phyloP scores from a whole-genome alignment of 2,329 filamentous ascomycete species.

The Xylariaceae sp. region DNA sequence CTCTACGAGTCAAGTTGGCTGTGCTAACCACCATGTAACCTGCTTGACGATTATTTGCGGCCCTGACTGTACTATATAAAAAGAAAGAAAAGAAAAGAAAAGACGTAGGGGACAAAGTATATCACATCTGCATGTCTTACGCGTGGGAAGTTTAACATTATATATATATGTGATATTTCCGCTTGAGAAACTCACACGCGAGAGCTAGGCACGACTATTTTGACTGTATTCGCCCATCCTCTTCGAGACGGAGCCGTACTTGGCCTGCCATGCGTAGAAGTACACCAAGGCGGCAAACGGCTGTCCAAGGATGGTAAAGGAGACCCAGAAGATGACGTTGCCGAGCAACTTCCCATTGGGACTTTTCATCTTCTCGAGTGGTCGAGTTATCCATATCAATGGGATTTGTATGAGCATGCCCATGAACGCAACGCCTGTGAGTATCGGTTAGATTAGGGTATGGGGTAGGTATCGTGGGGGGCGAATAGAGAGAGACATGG shows the following conservation, averaged over 20 bases:
- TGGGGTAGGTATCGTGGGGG: background rate
- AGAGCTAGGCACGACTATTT: too few relatives aligned
- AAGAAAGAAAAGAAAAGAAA: background rate
- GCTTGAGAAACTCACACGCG: too few relatives aligned
- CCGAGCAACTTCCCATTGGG: slow-evolving; percentile 73
- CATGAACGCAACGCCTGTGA: slow-evolving; percentile 74
- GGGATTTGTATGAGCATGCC: slow-evolving; percentile 94
- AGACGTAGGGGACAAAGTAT: background rate
- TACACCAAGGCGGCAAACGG: slow-evolving; percentile 88
- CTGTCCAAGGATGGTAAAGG: slow-evolving; percentile 92
- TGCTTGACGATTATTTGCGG: background rate
- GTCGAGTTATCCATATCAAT: slow-evolving; percentile 73
- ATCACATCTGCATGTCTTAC: background rate
- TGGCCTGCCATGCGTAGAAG: slow-evolving; percentile 98
- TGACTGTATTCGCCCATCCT: slow-evolving; percentile 6
- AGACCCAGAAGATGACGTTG: slow-evolving; percentile 94
- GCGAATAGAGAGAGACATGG: background rate
- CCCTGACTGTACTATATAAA: background rate
- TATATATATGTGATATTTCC: background rate
- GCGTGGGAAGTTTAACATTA: background rate
- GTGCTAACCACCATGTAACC: background rate
- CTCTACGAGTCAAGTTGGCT: background rate
- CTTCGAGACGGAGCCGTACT: slow-evolving; percentile 77
- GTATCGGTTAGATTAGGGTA: slow-evolving; percentile 9
- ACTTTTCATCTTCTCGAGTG: slow-evolving; percentile 71